Evolutionary conservation across 352 stramenopile species (phyloP).

Genomic region (Pythium scleroteichum): DNA sequence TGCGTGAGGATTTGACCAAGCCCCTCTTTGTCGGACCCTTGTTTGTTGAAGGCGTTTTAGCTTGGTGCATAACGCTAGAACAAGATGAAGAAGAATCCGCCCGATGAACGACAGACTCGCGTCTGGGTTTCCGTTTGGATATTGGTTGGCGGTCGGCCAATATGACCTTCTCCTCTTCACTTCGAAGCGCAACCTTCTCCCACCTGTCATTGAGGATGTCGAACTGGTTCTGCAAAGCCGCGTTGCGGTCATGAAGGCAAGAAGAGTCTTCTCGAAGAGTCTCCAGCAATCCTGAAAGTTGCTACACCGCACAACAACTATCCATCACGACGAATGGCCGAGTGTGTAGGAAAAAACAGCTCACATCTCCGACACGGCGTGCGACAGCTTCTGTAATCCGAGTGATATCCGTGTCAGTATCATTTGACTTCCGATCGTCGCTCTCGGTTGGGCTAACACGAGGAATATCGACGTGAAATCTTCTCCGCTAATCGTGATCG

Average conservation of each 20-base stretch:
- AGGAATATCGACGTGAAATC: conserved; percentile 13
- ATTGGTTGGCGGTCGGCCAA: conserved; percentile 8
- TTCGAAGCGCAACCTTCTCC: conserved; percentile 28
- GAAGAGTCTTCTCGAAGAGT: conserved; percentile 12
- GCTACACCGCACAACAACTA: background rate
- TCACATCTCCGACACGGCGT: background rate
- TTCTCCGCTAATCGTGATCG: background rate
- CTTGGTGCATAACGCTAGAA: no score
- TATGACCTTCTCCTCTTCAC: conserved; percentile 33
- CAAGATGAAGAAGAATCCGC: background rate
- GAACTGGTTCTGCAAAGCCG: conserved; percentile 28
- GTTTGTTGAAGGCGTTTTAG: no score
- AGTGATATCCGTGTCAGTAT: conserved; percentile 19
- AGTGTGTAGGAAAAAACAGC: no score
- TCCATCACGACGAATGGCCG: no score
- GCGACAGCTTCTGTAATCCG: conserved; percentile 11
- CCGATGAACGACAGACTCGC: background rate
- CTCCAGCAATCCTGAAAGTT: conserved; percentile 14
- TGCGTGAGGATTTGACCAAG: no score
- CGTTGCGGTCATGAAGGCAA: conserved; percentile 10
- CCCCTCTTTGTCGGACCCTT: no score
- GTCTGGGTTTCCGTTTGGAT: background rate
- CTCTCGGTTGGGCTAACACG: background rate
- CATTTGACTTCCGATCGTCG: background rate
- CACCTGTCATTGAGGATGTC: conserved; percentile 34